phyloP scores from a whole-genome alignment of 768 basidiomycete genomes.

The Amylocystis lapponica region DNA sequence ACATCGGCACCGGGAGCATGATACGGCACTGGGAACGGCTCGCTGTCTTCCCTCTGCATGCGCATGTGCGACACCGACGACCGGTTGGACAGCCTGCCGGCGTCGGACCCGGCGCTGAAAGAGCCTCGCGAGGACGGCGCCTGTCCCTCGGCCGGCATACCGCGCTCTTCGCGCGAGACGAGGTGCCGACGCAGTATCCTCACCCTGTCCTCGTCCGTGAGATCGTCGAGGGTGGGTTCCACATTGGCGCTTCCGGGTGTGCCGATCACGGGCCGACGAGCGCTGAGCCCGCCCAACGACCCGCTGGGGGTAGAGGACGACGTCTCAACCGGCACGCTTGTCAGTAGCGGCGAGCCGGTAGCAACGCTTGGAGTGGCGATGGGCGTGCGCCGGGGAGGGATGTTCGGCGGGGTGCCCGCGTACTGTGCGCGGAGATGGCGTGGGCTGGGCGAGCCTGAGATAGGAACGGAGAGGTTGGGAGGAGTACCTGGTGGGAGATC shows the following conservation, averaged over 20 bases:
- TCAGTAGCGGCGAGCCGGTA: constrained; percentile 10
- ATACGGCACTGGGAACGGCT: constrained; percentile 85
- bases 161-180: constrained; percentile 64
- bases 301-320: constrained; percentile 12
- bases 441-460: constrained; percentile 58
- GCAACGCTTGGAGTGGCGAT: constrained; percentile 27
- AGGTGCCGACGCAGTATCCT: constrained; percentile 77
- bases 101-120: constrained; percentile 22
- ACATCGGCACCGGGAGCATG: constrained; percentile 85
- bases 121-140: constrained; percentile 16
- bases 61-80: constrained; percentile 20
- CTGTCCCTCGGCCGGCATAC: constrained; percentile 11
- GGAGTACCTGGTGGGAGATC: constrained; percentile 9
- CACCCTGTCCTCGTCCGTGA: constrained; percentile 81
- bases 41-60: constrained; percentile 42
- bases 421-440: constrained; percentile 63
- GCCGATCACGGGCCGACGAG: constrained; percentile 26
- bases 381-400: constrained; percentile 56
- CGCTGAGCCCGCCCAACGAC: constrained; percentile 34
- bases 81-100: constrained; percentile 25
- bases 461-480: constrained; percentile 18
- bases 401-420: constrained; percentile 48
- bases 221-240: constrained; percentile 43
- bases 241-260: constrained; percentile 27
- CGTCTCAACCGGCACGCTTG: constrained; percentile 12